Percentiles rank a stretch among this genome's conserved stretches.
Conservation (phyloP, 352 stramenopile genomes). For the Phytophthora uliginosa region DNA sequence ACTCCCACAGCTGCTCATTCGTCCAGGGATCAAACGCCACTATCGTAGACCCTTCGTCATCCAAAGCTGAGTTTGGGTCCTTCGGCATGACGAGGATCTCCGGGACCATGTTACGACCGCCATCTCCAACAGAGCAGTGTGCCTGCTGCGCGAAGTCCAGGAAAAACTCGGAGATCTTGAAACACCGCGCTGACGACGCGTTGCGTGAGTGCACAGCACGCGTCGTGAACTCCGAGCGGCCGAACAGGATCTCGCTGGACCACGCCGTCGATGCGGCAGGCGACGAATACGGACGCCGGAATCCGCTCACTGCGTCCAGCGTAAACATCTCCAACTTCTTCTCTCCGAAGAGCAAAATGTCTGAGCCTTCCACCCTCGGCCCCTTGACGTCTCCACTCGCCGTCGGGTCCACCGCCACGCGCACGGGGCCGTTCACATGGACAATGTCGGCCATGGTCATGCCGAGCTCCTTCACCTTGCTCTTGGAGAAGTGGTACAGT, state of each 20-base stretch:
- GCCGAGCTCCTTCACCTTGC: slow-evolving; percentile 70
- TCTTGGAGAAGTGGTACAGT: slow-evolving; percentile 79
- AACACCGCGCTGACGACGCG: slow-evolving; percentile 68
- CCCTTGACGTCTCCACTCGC: background rate
- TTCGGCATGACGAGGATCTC: slow-evolving; percentile 73
- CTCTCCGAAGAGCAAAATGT: slow-evolving; percentile 83
- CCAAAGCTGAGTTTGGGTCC: slow-evolving; percentile 52
- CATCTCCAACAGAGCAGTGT: slow-evolving; percentile 49
- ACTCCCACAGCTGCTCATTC: slow-evolving; percentile 77
- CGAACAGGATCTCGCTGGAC: slow-evolving; percentile 67
- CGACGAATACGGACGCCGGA: slow-evolving; percentile 61
- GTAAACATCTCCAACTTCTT: slow-evolving; percentile 81
- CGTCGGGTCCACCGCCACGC: slow-evolving; percentile 43
- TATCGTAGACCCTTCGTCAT: slow-evolving; percentile 77
- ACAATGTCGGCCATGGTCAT: slow-evolving; percentile 86
- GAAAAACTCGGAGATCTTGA: slow-evolving; percentile 89
- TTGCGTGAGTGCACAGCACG: slow-evolving; percentile 72
- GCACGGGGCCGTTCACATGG: slow-evolving; percentile 76
- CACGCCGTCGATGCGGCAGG: slow-evolving; percentile 15
- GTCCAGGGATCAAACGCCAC: slow-evolving; percentile 80
- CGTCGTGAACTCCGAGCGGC: slow-evolving; percentile 80
- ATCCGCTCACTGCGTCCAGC: slow-evolving; percentile 68
- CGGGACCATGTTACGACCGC: slow-evolving; percentile 42
- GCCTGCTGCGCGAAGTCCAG: slow-evolving; percentile 73
- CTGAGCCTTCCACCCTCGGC: slow-evolving; percentile 23